Evolutionary conservation across 352 stramenopile genomes (phyloP).

Genomic region (Globisporangium iwayamae): DNA sequence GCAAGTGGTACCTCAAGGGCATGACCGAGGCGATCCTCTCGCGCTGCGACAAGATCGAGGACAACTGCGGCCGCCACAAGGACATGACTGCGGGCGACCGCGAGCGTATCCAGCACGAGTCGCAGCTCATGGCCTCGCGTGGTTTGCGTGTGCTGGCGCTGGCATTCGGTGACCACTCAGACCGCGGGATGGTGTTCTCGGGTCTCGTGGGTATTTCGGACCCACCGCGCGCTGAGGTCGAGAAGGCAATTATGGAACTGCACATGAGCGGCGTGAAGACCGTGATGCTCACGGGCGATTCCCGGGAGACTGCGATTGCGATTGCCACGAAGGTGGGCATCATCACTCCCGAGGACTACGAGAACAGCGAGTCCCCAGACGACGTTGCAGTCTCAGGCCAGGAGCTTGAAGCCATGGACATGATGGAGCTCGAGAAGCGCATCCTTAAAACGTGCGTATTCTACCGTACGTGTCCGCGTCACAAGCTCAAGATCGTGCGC

Average conservation of each 20-base stretch:
- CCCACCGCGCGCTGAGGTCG: slow-evolving; percentile 60
- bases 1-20: slow-evolving; percentile 73
- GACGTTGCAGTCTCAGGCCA: slow-evolving; percentile 78
- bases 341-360: slow-evolving; percentile 56
- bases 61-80: slow-evolving; percentile 66
- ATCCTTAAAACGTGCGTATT: slow-evolving; percentile 93
- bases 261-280: slow-evolving; percentile 61
- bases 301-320: slow-evolving; percentile 93
- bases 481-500: slow-evolving; percentile 96
- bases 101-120: slow-evolving; percentile 59
- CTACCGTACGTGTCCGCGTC: slow-evolving; percentile 92
- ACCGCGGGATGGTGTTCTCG: slow-evolving; percentile 88
- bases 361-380: slow-evolving; percentile 28
- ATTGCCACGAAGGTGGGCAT: slow-evolving; percentile 95
- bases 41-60: slow-evolving; percentile 68
- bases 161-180: slow-evolving; percentile 79
- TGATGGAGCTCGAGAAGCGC: slow-evolving; percentile 67
- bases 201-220: slow-evolving; percentile 93
- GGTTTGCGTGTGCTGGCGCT: slow-evolving; percentile 89
- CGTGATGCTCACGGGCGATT: slow-evolving; percentile 95
- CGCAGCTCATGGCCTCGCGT: slow-evolving; percentile 62
- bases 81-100: slow-evolving; percentile 59
- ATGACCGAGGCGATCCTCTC: slow-evolving; percentile 82
- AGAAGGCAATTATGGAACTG: slow-evolving; percentile 58
- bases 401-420: slow-evolving; percentile 90